phyloP scores from a whole-genome alignment of 1,284 basidiomycete species.

The Melampsora larici-populina region DNA sequence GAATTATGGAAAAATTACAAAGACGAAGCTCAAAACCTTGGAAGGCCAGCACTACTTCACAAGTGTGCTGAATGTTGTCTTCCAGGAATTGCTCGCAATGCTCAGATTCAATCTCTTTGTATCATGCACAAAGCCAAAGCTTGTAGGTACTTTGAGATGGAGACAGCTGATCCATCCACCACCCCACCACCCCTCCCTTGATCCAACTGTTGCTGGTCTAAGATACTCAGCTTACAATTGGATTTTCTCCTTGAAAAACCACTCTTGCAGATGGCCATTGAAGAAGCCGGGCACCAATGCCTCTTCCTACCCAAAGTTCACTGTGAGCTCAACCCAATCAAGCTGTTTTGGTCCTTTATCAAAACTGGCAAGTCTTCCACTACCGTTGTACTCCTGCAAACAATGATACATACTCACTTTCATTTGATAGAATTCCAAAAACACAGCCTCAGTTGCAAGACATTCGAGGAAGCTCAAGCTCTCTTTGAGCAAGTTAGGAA shows the following conservation, averaged over 20 bases:
- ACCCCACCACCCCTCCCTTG: neutral
- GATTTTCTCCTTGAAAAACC: conserved; percentile 1
- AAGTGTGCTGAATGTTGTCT: neutral
- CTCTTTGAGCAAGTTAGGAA: too few species aligned
- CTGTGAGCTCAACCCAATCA: conserved; percentile 14
- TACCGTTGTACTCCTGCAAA: too few species aligned
- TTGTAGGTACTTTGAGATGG: neutral
- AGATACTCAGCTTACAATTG: neutral
- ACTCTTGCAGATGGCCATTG: neutral
- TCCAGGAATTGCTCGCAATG: neutral
- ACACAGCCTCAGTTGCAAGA: too few species aligned
- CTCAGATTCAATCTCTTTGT: neutral
- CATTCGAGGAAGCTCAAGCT: too few species aligned
- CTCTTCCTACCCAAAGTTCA: too few species aligned
- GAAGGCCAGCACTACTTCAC: neutral
- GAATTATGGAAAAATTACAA: conserved; percentile 3
- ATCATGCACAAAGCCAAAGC: conserved; percentile 5
- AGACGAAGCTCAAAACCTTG: neutral
- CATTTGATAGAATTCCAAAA: too few species aligned
- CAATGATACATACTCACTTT: too few species aligned
- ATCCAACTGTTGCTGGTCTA: conserved; percentile 2
- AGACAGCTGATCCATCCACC: neutral
- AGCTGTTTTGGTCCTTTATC: conserved; percentile 16
- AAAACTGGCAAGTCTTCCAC: neutral
- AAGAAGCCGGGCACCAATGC: conserved; percentile 11